A percentile compares a stretch with the other conserved stretches of the same genome.
These are phyloP conservation scores for Jackrogersella multiformis DNA, from an alignment of 495 filamentous ascomycete species.

Conservation along the genomic window DNA sequence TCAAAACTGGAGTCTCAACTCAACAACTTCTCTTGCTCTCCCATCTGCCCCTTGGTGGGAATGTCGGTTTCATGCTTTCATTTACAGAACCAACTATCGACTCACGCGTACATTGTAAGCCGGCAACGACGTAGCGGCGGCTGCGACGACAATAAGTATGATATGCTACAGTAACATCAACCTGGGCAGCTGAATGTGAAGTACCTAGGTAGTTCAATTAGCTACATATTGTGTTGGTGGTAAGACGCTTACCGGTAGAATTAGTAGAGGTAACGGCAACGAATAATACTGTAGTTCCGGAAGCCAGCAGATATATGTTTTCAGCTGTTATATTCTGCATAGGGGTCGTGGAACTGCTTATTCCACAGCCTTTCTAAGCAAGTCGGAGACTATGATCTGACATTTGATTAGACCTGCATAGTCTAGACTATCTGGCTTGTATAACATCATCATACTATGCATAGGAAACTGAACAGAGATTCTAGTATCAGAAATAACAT, in stretches of 20 bases:
- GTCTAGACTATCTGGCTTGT: slow-evolving; percentile 13
- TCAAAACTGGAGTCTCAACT: neutral
- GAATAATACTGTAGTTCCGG: slow-evolving; percentile 14
- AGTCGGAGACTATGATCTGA: slow-evolving; percentile 24
- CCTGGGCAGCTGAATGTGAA: slow-evolving; percentile 20
- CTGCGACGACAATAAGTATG: slow-evolving; percentile 26
- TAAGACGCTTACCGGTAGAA: slow-evolving; percentile 42
- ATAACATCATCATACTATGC: slow-evolving; percentile 5
- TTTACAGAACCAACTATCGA: slow-evolving; percentile 11
- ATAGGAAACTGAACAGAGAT: neutral
- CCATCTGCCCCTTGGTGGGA: neutral
- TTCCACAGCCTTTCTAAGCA: slow-evolving; percentile 30
- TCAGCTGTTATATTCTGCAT: neutral
- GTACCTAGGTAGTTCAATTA: slow-evolving; percentile 23
- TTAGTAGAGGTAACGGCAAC: slow-evolving; percentile 4
- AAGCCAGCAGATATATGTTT: too few species aligned
- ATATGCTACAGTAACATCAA: slow-evolving; percentile 14
- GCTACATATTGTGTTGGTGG: slow-evolving; percentile 26
- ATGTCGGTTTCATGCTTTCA: slow-evolving; percentile 19
- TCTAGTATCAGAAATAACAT: too few species aligned
- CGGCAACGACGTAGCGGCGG: slow-evolving; percentile 22
- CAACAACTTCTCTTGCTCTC: slow-evolving; percentile 14
- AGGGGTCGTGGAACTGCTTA: slow-evolving; percentile 3
- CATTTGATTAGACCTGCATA: slow-evolving; percentile 19
- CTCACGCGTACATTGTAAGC: neutral